phyloP scores from a whole-genome alignment of 164 flowering plant species.

The Platanus orientalis region DNA sequence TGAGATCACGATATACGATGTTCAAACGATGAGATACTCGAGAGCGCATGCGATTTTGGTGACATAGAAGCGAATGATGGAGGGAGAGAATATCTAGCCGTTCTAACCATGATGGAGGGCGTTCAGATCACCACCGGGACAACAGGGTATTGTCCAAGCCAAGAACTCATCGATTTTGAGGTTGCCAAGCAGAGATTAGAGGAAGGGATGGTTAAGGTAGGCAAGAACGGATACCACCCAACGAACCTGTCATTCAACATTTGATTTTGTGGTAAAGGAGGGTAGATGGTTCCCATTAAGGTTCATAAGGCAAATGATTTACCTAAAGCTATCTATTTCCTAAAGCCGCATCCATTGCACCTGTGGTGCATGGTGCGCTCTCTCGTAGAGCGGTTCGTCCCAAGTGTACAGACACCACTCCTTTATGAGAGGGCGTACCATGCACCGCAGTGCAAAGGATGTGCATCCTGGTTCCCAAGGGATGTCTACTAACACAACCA shows the following conservation, averaged over 20 bases:
- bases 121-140: constrained; percentile 68
- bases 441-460: too few species aligned
- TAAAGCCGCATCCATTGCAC: too few species aligned
- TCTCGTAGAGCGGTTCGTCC: too few species aligned
- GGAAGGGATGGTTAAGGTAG: constrained; percentile 46
- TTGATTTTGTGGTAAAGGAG: constrained; percentile 27
- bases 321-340: too few species aligned
- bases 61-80: constrained; percentile 50
- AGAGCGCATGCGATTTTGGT: constrained; percentile 60
- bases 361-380: too few species aligned
- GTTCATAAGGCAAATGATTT: too few species aligned
- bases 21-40: constrained; percentile 48
- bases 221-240: constrained; percentile 51
- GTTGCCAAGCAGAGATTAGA: constrained; percentile 42
- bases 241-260: constrained; percentile 60
- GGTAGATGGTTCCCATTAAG: too few species aligned
- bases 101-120: constrained; percentile 51
- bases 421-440: too few species aligned
- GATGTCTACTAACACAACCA: too few species aligned
- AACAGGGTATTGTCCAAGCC: constrained; percentile 60
- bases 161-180: constrained; percentile 35
- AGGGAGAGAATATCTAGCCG: constrained; percentile 55
- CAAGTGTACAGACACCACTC: too few species aligned
- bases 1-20: constrained; percentile 58
- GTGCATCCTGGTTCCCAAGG: too few species aligned